Evolutionary conservation across 257 asterid genomes (phyloP).

Genomic region (Rehmannia glutinosa): DNA sequence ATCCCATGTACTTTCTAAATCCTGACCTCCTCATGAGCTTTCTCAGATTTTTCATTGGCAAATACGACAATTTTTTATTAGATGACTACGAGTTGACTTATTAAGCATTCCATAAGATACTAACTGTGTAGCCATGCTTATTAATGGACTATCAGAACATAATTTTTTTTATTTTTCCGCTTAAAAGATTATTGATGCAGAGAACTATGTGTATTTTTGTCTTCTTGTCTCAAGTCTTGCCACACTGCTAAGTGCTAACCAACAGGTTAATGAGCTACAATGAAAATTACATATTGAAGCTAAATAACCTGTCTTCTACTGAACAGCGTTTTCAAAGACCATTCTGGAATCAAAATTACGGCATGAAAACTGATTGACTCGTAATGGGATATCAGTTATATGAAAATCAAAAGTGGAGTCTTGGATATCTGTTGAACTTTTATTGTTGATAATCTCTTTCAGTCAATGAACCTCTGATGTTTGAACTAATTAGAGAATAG

Average conservation of each 20-base stretch:
- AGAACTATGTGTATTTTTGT: not conserved
- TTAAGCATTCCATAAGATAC: not conserved
- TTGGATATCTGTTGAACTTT: not conserved
- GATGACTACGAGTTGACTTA: not conserved
- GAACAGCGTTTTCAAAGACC: not conserved
- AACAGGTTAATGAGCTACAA: not conserved
- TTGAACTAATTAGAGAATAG: not conserved
- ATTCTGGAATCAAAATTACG: not conserved
- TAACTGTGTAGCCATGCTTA: not conserved
- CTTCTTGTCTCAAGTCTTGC: constrained; percentile 3
- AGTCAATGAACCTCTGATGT: not conserved
- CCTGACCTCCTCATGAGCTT: not conserved
- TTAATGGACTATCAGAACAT: not conserved
- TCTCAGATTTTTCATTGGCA: not conserved
- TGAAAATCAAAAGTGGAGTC: not conserved
- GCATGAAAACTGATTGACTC: not conserved
- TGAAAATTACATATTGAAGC: not conserved
- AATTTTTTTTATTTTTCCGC: not conserved
- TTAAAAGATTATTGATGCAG: not conserved
- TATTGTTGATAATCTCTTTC: not conserved
- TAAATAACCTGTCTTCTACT: not conserved
- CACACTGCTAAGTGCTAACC: not conserved
- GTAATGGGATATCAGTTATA: not conserved
- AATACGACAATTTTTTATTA: not conserved
- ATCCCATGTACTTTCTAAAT: not conserved